Evolutionary conservation across 495 filamentous ascomycete species (phyloP).

Genomic region (Daldinia decipiens): DNA sequence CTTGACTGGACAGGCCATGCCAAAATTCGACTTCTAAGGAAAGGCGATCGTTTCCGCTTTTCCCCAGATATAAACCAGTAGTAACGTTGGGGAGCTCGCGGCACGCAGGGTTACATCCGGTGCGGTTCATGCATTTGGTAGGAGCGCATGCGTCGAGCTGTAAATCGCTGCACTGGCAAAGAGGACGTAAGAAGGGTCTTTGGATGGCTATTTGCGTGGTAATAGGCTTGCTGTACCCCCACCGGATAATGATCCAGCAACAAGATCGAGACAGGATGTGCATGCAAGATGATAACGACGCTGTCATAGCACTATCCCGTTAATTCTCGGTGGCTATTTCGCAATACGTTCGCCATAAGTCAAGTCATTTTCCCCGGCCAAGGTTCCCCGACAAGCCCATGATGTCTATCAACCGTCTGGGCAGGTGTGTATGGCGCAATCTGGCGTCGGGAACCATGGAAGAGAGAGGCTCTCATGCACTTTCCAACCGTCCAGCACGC

Average conservation of each 20-base stretch:
- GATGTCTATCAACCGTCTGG: neutral
- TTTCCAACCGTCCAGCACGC: neutral
- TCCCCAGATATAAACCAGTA: constrained; percentile 25
- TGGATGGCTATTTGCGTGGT: constrained; percentile 18
- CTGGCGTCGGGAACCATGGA: neutral
- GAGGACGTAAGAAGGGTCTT: constrained; percentile 25
- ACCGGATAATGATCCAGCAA: constrained; percentile 34
- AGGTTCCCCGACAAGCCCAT: constrained; percentile 20
- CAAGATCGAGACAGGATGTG: constrained; percentile 24
- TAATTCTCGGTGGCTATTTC: constrained; percentile 8
- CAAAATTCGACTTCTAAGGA: constrained; percentile 20
- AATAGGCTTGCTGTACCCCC: constrained; percentile 36
- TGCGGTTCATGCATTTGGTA: constrained; percentile 39
- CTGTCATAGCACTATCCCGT: constrained; percentile 5
- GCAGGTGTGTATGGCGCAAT: neutral
- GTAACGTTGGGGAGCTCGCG: constrained; percentile 34
- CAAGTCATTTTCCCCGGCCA: constrained; percentile 5
- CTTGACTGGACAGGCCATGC: constrained; percentile 22
- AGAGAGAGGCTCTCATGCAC: neutral
- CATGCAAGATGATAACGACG: constrained; percentile 33
- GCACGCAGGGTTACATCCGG: constrained; percentile 42
- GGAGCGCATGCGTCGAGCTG: constrained; percentile 41
- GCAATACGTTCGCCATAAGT: constrained; percentile 1
- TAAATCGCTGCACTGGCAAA: constrained; percentile 24
- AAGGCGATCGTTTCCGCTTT: constrained; percentile 42